Base-by-base conservation (phyloP, 768 basidiomycete genomes). In the Xanthoconium purpureum region DNA sequence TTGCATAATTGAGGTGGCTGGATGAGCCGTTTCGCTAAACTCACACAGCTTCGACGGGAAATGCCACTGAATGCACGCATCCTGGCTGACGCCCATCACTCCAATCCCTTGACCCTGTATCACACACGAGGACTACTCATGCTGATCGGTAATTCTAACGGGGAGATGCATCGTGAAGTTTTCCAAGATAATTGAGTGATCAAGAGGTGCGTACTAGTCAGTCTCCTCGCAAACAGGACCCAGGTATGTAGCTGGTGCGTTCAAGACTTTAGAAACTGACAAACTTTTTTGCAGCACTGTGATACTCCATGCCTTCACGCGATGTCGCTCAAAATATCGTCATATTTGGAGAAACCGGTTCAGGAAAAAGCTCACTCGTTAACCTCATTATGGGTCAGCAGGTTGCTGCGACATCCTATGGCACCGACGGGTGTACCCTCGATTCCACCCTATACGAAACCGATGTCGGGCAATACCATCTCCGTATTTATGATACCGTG, bases 341-440 rank as follows among this genome's bases (percentile, higher is more conserved):
- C 44, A 61, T 71, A 55, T 72, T 72, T 12, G 69, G 69, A 32
- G 69, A 72, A 55, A 69, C 69, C 5, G 69, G 69, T 24, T 54
- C 69, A 42, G 73, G 74, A 3, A 80, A 80, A 62, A 80, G 78
- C 62, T 77, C 75, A 3, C 66, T 79, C 32, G 59, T 79, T 30
- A 79, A 79, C 61, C 71, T 80, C 68, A 64, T 79, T 47, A 55
- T 65, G n/a, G 69, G 67, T 12, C 30, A 54, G 4, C 54, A 69
- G 0, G 52, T 63, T 13, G 77, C 77, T 15, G 40, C 51, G 3
- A 68, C 69, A 14, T 75, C 74, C 9, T 69, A 66, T 48, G 60
- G 65, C 6, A 70, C 71, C 11, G 56, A 61, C 8, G 77, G 78
- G 6, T 74, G 71, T 52, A 79, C 78, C 5, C 63, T 77, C 46